Base-by-base conservation (phyloP, 2,329 filamentous ascomycete genomes). In the Aschersonia sp. region DNA sequence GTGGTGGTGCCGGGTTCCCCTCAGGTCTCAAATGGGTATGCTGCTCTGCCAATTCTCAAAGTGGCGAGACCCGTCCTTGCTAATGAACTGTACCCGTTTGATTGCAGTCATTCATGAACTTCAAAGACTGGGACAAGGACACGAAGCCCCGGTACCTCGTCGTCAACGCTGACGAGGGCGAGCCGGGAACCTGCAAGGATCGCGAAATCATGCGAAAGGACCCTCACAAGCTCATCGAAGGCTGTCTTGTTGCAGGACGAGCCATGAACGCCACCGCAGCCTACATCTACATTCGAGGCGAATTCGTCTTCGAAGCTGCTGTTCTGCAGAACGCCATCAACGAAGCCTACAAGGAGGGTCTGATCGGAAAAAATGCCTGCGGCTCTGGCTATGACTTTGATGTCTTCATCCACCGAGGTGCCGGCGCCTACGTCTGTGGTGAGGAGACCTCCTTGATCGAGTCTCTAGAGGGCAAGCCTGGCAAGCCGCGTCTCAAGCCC, bases 161-260 rank as follows among this genome's bases (percentile, higher is more conserved):
- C 52, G 88, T 98, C 72, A 98, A 98, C 63, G 92, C 92, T 56
- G 92, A 98, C 66, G 92, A 98, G 73, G 92, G 92, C 61, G 92
- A 98, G 71, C 92, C 92, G 31, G 92, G 92, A 67, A 98, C 92
- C 47, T 98, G 92, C 82, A 98, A 98, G 74, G 92, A 98, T 69
- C 84, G 92, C 63, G 92, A 98, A 69, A 98, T 98, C 58, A 98
- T 98, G 92, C 89, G 92, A 70, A 98, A 98, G 73, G 92, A 98
- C 66, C 92, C 92, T 53, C 92, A 98, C 76, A 98, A 98, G 78
- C 85, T 98, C 55, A 75, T 98, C 62, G 92, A 98, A 72, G 92
- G 92, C 64, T 98, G 92, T 69, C 75, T 98, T 54, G 84, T 98
- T 45, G 89, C 92, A 56, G 92, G 92, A 47, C 85, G 92, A 63